These are phyloP conservation scores for Eucalyptus erythrocorys DNA, from an alignment of 345 rosid genomes.

Conservation along the genomic window DNA sequence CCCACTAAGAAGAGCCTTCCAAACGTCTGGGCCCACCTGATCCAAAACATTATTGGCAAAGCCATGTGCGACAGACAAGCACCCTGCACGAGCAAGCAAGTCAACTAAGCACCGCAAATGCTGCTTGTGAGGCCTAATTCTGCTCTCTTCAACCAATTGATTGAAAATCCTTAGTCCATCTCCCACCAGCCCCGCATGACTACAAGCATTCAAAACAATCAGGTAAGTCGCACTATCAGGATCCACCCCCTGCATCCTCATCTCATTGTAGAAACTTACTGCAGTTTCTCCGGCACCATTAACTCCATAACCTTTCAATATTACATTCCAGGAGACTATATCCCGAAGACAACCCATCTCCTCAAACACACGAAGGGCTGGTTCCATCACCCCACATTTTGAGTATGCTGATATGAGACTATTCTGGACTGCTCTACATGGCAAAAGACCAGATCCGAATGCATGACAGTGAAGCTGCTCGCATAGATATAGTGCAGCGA, in stretches of 20 bases:
- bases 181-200: slow-evolving; percentile 23
- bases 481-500: slow-evolving; percentile 19
- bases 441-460: slow-evolving; percentile 6
- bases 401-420: slow-evolving; percentile 37
- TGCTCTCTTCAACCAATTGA: slow-evolving; percentile 13
- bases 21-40: slow-evolving; percentile 10
- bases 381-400: slow-evolving; percentile 22
- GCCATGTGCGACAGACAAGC: slow-evolving; percentile 17
- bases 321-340: slow-evolving; percentile 36
- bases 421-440: slow-evolving; percentile 15
- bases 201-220: slow-evolving; percentile 25
- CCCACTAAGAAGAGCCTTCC: slow-evolving; percentile 31
- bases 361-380: slow-evolving; percentile 8
- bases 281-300: slow-evolving; percentile 24
- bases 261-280: slow-evolving; percentile 15
- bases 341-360: slow-evolving; percentile 23
- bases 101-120: slow-evolving; percentile 25
- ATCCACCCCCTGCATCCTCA: slow-evolving; percentile 15
- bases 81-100: slow-evolving; percentile 27
- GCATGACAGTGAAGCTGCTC: slow-evolving; percentile 28
- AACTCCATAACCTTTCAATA: slow-evolving; percentile 23
- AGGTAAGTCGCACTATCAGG: slow-evolving; percentile 24
- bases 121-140: slow-evolving; percentile 15
- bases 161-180: slow-evolving; percentile 28
- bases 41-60: slow-evolving; percentile 1